These are phyloP conservation scores for Incumbomyces lentus DNA, from an alignment of 2,329 filamentous ascomycete genomes.

Conservation along the genomic window DNA sequence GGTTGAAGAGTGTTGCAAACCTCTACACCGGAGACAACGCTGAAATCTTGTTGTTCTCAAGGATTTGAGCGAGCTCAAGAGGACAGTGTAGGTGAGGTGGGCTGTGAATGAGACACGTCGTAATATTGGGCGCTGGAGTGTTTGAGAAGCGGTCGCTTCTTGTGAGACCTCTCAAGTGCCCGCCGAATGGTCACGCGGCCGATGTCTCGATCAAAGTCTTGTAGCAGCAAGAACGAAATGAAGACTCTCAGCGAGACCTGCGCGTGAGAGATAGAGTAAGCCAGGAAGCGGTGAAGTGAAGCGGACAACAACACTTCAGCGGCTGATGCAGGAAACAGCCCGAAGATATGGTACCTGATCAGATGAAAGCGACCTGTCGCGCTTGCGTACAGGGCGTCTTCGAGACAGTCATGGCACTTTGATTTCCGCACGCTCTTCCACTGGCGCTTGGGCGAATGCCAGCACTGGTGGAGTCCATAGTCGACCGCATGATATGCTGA, in stretches of 20 bases:
- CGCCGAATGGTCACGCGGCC: too few relatives aligned
- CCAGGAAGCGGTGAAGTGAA: constrained; percentile 5
- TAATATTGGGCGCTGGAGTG: not conserved
- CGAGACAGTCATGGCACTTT: constrained; percentile 7
- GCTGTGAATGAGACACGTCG: not conserved
- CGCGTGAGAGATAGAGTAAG: constrained; percentile 14
- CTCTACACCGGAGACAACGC: too few relatives aligned
- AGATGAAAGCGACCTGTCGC: not conserved
- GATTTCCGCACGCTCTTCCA: constrained; percentile 3
- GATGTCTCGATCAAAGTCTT: too few relatives aligned
- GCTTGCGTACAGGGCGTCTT: constrained; percentile 2
- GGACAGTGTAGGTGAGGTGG: not conserved
- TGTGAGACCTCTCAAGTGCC: too few relatives aligned
- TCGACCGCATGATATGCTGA: constrained; percentile 1
- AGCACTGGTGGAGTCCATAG: not conserved
- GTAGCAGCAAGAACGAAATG: constrained; percentile 2
- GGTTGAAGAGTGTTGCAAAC: too few relatives aligned
- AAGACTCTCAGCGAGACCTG: constrained; percentile 20
- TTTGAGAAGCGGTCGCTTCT: constrained; percentile 4
- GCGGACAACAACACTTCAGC: constrained; percentile 7
- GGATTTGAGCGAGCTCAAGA: not conserved
- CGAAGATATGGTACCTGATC: constrained; percentile 7
- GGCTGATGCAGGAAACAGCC: constrained; percentile 2
- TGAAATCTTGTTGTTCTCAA: not conserved
- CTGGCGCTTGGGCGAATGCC: constrained; percentile 5